Conservation (phyloP, 805 yeast species). For the Aciculoconidium aculeatum region DNA sequence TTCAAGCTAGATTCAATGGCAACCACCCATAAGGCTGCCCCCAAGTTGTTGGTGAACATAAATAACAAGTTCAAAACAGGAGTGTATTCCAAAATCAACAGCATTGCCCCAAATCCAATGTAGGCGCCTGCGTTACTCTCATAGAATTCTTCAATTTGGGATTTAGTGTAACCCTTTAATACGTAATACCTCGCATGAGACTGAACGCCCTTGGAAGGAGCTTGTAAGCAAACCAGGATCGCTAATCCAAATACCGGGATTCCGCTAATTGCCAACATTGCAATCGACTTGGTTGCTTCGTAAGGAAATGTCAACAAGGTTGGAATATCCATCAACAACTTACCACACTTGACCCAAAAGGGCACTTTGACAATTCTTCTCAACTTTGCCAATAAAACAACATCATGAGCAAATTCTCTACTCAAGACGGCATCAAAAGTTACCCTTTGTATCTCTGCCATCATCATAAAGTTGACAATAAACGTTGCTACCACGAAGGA, state of each 20-base stretch:
- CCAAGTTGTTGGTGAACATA: conserved; percentile 52
- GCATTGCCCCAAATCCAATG: conserved; percentile 47
- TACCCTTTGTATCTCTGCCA: conserved; percentile 42
- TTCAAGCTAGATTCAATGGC: conserved; percentile 16
- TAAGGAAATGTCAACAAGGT: conserved; percentile 32
- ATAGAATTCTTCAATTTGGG: conserved; percentile 37
- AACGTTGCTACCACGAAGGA: conserved; percentile 36
- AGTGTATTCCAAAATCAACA: conserved; percentile 45
- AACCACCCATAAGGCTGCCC: conserved; percentile 62
- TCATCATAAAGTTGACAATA: conserved; percentile 36
- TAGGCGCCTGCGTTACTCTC: conserved; percentile 33
- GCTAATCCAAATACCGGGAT: conserved; percentile 61
- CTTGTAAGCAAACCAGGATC: conserved; percentile 42
- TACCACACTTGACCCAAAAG: conserved; percentile 22
- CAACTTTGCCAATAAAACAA: conserved; percentile 36
- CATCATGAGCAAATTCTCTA: conserved; percentile 39
- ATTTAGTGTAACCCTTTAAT: conserved; percentile 44
- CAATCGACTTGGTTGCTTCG: conserved; percentile 31
- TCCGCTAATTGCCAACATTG: conserved; percentile 35
- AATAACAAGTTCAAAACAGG: conserved; percentile 52
- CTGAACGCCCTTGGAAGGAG: conserved; percentile 48
- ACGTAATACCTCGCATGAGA: conserved; percentile 53
- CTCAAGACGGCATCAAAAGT: conserved; percentile 45
- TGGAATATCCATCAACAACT: conserved; percentile 30
- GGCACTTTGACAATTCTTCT: conserved; percentile 26